phyloP scores from a whole-genome alignment of 805 yeast species.

The Hemisphaericaspora nanyangensis region DNA sequence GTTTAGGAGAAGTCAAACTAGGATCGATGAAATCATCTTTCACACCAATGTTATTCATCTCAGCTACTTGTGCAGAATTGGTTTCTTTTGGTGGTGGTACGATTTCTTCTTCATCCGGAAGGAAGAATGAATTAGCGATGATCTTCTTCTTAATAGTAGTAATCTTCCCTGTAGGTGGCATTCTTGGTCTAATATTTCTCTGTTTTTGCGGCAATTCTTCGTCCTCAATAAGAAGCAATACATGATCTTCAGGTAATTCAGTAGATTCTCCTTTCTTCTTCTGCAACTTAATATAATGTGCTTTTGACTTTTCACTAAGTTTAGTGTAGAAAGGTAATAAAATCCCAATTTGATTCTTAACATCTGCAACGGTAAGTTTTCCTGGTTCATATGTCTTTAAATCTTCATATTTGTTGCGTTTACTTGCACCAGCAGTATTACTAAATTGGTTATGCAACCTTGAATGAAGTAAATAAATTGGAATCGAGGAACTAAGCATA shows the following conservation, averaged over 20 bases:
- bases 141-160: constrained; percentile 63
- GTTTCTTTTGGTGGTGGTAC: background rate
- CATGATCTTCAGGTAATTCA: constrained; percentile 36
- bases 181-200: constrained; percentile 67
- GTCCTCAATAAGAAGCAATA: constrained; percentile 59
- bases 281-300: constrained; percentile 36
- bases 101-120: constrained; percentile 29
- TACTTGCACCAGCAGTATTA: constrained; percentile 40
- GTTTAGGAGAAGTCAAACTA: background rate
- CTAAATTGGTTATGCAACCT: constrained; percentile 58
- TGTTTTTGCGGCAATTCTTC: constrained; percentile 81
- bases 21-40: background rate
- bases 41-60: no score
- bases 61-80: background rate
- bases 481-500: constrained; percentile 77
- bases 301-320: constrained; percentile 41
- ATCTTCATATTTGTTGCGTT: constrained; percentile 60
- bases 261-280: constrained; percentile 37
- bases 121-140: constrained; percentile 50
- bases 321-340: constrained; percentile 50
- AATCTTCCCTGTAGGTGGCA: constrained; percentile 90
- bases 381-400: constrained; percentile 53
- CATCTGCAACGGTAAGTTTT: constrained; percentile 48
- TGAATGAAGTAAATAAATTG: constrained; percentile 82
- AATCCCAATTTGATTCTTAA: constrained; percentile 53